A percentile compares a stretch with the other conserved stretches of the same genome.
phyloP scores from a whole-genome alignment of 768 basidiomycete species.

The Collybiopsis confluens region DNA sequence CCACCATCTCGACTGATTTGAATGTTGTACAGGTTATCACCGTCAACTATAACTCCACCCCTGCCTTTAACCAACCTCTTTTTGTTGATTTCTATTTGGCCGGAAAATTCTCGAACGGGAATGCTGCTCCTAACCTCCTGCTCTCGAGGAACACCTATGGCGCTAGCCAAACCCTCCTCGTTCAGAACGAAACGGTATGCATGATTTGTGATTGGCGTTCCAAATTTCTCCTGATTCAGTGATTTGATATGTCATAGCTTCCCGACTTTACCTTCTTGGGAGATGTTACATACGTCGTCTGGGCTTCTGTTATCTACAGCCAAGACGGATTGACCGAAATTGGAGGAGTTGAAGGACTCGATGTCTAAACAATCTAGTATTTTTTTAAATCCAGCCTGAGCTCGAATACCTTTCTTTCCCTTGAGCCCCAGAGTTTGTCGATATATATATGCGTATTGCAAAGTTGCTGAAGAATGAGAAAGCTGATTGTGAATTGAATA shows the following conservation, averaged over 20 bases:
- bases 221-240: neutral
- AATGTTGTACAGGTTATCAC: too few relatives aligned
- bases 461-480: too few relatives aligned
- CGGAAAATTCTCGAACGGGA: neutral
- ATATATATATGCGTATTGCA: too few relatives aligned
- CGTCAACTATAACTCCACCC: conserved; percentile 1
- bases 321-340: neutral
- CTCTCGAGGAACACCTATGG: neutral
- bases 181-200: neutral
- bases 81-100: conserved; percentile 3
- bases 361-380: too few relatives aligned
- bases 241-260: neutral
- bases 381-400: neutral
- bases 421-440: conserved; percentile 21
- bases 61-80: neutral
- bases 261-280: neutral
- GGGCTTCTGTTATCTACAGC: neutral
- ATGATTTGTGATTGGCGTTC: too few relatives aligned
- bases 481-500: too few relatives aligned
- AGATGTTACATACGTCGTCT: neutral
- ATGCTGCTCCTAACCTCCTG: neutral
- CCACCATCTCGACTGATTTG: neutral
- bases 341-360: neutral
- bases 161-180: neutral
- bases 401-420: conserved; percentile 15